Evolutionary conservation across 2,329 filamentous ascomycete genomes (phyloP).

Genomic region (Aureobasidium vineae): DNA sequence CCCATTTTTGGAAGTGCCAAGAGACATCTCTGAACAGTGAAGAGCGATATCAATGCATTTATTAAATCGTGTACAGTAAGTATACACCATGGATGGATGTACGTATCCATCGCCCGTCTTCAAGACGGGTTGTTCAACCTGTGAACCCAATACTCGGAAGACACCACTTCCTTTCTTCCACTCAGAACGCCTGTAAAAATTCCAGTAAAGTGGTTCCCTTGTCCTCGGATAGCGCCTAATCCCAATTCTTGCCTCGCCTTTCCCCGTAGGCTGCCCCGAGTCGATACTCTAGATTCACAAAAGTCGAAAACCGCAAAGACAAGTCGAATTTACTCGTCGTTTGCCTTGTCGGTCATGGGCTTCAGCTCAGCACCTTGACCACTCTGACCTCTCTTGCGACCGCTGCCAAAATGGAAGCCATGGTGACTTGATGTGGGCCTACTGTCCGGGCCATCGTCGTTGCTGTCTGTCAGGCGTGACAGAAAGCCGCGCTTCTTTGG

Average conservation of each 20-base stretch:
- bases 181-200: slow-evolving; percentile 12
- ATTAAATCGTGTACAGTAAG: slow-evolving; percentile 15
- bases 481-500: slow-evolving; percentile 78
- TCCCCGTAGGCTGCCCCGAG: slow-evolving; percentile 1
- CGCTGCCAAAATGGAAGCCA: slow-evolving; percentile 56
- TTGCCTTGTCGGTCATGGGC: slow-evolving; percentile 48
- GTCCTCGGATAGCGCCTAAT: neutral
- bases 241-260: slow-evolving; percentile 9
- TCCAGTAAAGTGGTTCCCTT: neutral
- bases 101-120: neutral
- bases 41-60: neutral
- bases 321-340: slow-evolving; percentile 1
- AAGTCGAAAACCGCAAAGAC: neutral
- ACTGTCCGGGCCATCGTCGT: slow-evolving; percentile 40
- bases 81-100: slow-evolving; percentile 11
- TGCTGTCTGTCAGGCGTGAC: slow-evolving; percentile 69
- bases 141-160: neutral
- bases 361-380: slow-evolving; percentile 70
- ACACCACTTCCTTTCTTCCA: slow-evolving; percentile 14
- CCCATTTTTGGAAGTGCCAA: neutral
- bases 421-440: slow-evolving; percentile 43
- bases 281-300: neutral
- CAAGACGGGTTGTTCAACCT: neutral
- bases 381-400: slow-evolving; percentile 69
- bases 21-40: neutral